Percentiles rank a stretch among this genome's conserved stretches.
These are phyloP conservation scores for Coniochaeta sp. DNA, from an alignment of 2,329 filamentous ascomycete genomes.

Conservation along the genomic window DNA sequence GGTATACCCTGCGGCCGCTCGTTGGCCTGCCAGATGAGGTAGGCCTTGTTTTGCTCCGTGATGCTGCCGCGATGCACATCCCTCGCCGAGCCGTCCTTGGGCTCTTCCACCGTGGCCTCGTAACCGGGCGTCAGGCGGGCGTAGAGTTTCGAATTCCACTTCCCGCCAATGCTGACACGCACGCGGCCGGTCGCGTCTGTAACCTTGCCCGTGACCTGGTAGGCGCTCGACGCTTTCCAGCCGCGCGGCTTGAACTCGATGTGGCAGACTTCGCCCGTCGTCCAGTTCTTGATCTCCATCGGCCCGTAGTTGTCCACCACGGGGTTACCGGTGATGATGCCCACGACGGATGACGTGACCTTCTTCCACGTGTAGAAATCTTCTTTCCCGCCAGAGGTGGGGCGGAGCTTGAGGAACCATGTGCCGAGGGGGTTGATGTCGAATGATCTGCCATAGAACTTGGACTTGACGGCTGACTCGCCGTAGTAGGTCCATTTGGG, in stretches of 20 bases:
- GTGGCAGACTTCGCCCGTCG: conserved; percentile 80
- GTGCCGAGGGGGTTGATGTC: conserved; percentile 95
- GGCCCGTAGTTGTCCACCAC: conserved; percentile 96
- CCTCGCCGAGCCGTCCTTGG: conserved; percentile 29
- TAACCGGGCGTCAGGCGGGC: conserved; percentile 87
- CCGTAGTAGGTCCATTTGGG: conserved; percentile 97
- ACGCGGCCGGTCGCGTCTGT: conserved; percentile 72
- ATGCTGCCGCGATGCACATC: conserved; percentile 40
- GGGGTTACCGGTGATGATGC: conserved; percentile 94
- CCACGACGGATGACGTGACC: conserved; percentile 93
- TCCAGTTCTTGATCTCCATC: conserved; percentile 98
- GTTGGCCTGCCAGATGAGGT: conserved; percentile 90
- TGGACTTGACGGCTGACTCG: conserved; percentile 89
- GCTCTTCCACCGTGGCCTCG: conserved; percentile 62
- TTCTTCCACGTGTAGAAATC: conserved; percentile 99
- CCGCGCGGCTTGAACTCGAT: conserved; percentile 93
- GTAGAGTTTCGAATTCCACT: conserved; percentile 97
- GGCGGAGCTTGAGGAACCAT: conserved; percentile 86
- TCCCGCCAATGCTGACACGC: conserved; percentile 81
- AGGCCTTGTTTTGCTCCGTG: conserved; percentile 64
- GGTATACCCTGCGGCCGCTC: conserved; percentile 74
- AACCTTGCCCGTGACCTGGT: conserved; percentile 81
- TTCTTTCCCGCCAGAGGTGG: conserved; percentile 63
- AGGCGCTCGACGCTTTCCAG: conserved; percentile 91
- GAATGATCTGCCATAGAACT: conserved; percentile 96